Conservation (phyloP, 345 rosid species). For the Clausena lansium region DNA sequence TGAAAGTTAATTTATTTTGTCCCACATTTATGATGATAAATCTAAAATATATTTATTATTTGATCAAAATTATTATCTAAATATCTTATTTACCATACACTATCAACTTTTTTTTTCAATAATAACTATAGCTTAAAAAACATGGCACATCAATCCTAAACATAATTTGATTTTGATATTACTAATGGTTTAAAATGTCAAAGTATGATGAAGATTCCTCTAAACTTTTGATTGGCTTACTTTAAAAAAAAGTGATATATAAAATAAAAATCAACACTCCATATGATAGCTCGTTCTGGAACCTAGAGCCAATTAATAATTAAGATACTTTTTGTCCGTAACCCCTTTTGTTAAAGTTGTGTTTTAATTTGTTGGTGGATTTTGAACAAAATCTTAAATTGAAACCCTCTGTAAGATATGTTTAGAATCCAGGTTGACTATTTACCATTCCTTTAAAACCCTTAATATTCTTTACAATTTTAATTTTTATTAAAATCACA, state of each 20-base stretch:
- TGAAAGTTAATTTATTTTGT: too few species aligned
- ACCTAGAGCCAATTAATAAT: background rate
- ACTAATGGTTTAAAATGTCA: background rate
- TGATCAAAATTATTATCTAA: too few species aligned
- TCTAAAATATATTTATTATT: too few species aligned
- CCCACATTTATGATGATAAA: too few species aligned
- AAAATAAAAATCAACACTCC: background rate
- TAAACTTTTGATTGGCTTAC: background rate
- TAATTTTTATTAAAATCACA: too few species aligned
- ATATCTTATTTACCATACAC: too few species aligned
- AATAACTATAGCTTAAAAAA: too few species aligned
- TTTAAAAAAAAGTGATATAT: background rate
- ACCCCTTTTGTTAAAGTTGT: background rate
- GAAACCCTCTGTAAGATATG: background rate
- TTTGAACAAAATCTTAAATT: background rate
- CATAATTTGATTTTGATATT: too few species aligned
- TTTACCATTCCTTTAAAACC: too few species aligned
- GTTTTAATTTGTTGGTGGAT: background rate
- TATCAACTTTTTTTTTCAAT: too few species aligned
- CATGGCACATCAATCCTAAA: too few species aligned
- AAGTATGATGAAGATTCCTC: constrained; percentile 9
- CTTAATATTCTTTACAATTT: too few species aligned
- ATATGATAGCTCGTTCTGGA: background rate
- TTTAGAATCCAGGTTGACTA: background rate
- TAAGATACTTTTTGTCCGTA: background rate